Percentiles rank a stretch among this genome's conserved stretches.
Evolutionary conservation across 306 rosid genomes (phyloP).

Genomic region (Oemleria cerasiformis): DNA sequence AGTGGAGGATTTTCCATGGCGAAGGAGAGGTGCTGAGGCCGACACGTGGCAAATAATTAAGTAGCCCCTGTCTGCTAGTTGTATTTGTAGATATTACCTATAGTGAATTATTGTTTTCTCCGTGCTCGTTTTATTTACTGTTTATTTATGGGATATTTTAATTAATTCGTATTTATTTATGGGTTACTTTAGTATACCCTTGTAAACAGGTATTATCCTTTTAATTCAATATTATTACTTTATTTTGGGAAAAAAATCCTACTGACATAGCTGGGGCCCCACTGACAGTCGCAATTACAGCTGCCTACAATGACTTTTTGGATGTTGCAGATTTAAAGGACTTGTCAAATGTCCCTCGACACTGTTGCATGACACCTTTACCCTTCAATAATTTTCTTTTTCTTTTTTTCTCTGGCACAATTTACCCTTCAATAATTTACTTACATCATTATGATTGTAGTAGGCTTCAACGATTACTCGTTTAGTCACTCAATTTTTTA

Average conservation of each 20-base stretch:
- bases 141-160: no score
- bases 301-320: constrained; percentile 36
- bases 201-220: no score
- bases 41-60: constrained; percentile 12
- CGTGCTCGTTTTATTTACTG: no score
- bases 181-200: no score
- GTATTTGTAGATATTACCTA: no score
- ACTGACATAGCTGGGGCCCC: constrained; percentile 23
- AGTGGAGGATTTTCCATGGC: not conserved
- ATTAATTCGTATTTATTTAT: no score
- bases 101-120: no score
- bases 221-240: no score
- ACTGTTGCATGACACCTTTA: constrained; percentile 13
- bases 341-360: constrained; percentile 9
- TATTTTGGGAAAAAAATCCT: no score
- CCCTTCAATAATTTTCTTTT: constrained; percentile 4
- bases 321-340: constrained; percentile 32
- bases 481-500: no score
- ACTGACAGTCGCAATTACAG: constrained; percentile 33
- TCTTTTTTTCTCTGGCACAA: no score
- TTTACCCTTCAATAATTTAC: not conserved
- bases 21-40: not conserved
- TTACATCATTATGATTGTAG: not conserved
- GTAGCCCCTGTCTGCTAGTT: not conserved
- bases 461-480: no score